These are phyloP conservation scores for Suillus ampliporus DNA, from an alignment of 768 basidiomycete species.

Conservation along the genomic window DNA sequence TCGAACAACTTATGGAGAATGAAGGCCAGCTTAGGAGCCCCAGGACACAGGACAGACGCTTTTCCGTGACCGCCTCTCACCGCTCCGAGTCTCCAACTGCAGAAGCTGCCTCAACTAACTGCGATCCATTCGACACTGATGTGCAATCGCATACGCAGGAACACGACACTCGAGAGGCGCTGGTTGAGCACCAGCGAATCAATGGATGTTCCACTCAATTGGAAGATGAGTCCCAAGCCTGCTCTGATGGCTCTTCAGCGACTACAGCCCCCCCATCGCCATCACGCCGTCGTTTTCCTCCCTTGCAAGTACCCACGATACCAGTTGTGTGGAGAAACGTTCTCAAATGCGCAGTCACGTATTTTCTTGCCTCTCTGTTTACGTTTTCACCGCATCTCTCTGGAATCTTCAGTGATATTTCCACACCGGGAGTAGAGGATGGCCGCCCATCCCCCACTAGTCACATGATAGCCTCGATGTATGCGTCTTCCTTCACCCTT, in stretches of 20 bases:
- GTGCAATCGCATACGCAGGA: not conserved
- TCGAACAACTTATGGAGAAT: constrained; percentile 75
- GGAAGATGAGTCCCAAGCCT: constrained; percentile 20
- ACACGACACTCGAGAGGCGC: not conserved
- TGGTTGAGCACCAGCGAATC: not conserved
- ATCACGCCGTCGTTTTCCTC: constrained; percentile 18
- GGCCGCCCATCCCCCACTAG: constrained; percentile 74
- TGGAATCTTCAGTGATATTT: constrained; percentile 64
- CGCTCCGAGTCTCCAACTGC: constrained; percentile 12
- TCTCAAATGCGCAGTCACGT: constrained; percentile 90
- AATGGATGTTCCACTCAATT: constrained; percentile 2
- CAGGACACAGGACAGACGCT: constrained; percentile 11
- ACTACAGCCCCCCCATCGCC: constrained; percentile 17
- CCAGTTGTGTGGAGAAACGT: constrained; percentile 69
- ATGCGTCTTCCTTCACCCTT: constrained; percentile 34
- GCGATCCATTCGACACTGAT: not conserved
- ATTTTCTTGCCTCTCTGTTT: constrained; percentile 89
- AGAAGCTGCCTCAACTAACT: not conserved
- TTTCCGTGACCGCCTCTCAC: constrained; percentile 6
- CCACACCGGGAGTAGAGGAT: constrained; percentile 52
- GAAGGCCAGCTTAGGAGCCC: constrained; percentile 48
- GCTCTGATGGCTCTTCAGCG: constrained; percentile 18
- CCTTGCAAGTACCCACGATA: constrained; percentile 41
- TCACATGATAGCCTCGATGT: constrained; percentile 95
- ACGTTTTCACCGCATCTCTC: constrained; percentile 86